A percentile compares a stretch with the other conserved stretches of the same genome.
These are phyloP conservation scores for Parafenestella ontariensis DNA, from an alignment of 2,329 filamentous ascomycete species.

Conservation along the genomic window DNA sequence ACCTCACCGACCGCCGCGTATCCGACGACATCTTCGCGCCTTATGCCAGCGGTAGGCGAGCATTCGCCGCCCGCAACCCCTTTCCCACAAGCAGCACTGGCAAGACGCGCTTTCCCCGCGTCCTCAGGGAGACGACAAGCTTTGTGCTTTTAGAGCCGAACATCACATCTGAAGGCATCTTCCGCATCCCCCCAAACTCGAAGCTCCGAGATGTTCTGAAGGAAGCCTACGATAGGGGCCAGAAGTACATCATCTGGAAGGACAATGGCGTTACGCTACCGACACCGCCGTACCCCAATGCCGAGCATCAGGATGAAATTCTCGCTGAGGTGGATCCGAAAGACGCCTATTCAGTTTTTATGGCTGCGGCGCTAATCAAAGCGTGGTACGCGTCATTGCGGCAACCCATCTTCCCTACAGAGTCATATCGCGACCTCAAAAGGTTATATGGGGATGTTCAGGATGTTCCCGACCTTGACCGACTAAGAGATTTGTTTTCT, in stretches of 20 bases:
- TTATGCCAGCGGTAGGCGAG: slow-evolving; percentile 55
- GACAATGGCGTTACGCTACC: slow-evolving; percentile 49
- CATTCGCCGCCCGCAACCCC: slow-evolving; percentile 57
- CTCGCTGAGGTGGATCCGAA: slow-evolving; percentile 55
- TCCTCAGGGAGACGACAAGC: slow-evolving; percentile 60
- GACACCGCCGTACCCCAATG: slow-evolving; percentile 39
- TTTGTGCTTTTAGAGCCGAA: slow-evolving; percentile 59
- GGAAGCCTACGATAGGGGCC: slow-evolving; percentile 63
- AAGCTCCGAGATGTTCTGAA: slow-evolving; percentile 58
- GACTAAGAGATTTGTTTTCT: slow-evolving; percentile 55
- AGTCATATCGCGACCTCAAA: slow-evolving; percentile 57
- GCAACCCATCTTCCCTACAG: slow-evolving; percentile 59
- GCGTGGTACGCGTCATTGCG: slow-evolving; percentile 62
- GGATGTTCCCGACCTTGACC: slow-evolving; percentile 50
- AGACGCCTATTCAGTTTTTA: slow-evolving; percentile 61
- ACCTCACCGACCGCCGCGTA: slow-evolving; percentile 61
- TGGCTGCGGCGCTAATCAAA: slow-evolving; percentile 63
- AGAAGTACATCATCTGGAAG: slow-evolving; percentile 62
- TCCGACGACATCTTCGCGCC: slow-evolving; percentile 56
- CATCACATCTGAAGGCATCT: slow-evolving; percentile 60
- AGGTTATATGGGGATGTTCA: slow-evolving; percentile 51
- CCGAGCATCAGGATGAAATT: slow-evolving; percentile 49
- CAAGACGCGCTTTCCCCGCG: slow-evolving; percentile 57
- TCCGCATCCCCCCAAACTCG: slow-evolving; percentile 60
- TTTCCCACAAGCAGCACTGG: slow-evolving; percentile 56